These are phyloP conservation scores for Penicillium malachiteum DNA, from an alignment of 495 filamentous ascomycete species.

Conservation along the genomic window DNA sequence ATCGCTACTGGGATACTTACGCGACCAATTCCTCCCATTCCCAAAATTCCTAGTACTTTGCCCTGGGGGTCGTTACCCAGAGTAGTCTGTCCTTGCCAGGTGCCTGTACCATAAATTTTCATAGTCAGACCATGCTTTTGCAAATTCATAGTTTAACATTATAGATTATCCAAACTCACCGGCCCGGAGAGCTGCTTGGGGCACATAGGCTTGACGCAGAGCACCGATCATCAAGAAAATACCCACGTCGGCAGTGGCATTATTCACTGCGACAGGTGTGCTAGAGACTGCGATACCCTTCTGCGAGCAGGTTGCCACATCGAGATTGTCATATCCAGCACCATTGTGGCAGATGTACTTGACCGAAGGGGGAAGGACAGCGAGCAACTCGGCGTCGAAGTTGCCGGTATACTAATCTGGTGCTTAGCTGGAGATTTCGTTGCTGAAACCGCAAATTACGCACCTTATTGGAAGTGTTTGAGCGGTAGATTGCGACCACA, in stretches of 20 bases:
- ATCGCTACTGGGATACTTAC: constrained; percentile 22
- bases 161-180: constrained; percentile 39
- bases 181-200: constrained; percentile 57
- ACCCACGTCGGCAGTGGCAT: constrained; percentile 69
- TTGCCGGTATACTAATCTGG: constrained; percentile 54
- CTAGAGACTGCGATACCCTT: constrained; percentile 64
- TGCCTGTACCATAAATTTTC: constrained; percentile 25
- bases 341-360: constrained; percentile 85
- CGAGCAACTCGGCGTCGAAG: constrained; percentile 59
- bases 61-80: constrained; percentile 67
- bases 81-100: constrained; percentile 52
- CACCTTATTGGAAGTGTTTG: constrained; percentile 58
- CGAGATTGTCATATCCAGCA: constrained; percentile 82
- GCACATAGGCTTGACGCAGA: constrained; percentile 63
- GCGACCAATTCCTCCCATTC: constrained; percentile 80
- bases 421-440: not conserved
- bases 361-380: constrained; percentile 60
- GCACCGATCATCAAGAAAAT: constrained; percentile 73
- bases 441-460: constrained; percentile 1
- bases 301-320: constrained; percentile 65
- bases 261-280: constrained; percentile 66
- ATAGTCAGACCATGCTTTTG: not conserved
- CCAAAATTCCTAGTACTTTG: constrained; percentile 76
- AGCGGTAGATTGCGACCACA: constrained; percentile 57
- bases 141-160: not conserved